phyloP scores from a whole-genome alignment of 139 green algal genomes.

The Zygnema cylindricum region DNA sequence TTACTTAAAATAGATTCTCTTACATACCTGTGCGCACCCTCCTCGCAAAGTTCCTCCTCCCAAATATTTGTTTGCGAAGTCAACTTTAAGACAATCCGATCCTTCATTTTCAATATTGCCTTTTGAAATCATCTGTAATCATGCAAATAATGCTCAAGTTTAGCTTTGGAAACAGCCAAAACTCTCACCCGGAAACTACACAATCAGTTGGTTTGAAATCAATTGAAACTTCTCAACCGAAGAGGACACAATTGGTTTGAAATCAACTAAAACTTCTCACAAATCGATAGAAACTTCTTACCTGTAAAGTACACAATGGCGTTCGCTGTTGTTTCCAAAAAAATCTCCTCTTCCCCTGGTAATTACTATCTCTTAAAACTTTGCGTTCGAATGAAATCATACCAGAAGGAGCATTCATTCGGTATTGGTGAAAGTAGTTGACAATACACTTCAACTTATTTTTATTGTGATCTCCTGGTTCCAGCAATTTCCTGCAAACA shows the following conservation, averaged over 20 bases:
- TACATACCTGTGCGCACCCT: slow-evolving; percentile 17
- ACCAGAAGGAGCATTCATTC: neutral
- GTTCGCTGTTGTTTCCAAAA: neutral
- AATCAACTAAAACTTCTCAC: neutral
- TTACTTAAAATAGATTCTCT: neutral
- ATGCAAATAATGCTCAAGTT: neutral
- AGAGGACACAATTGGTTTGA: neutral
- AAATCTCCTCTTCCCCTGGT: neutral
- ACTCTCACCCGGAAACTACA: too few relatives aligned
- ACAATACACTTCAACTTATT: slow-evolving; percentile 45
- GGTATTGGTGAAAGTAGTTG: slow-evolving; percentile 40
- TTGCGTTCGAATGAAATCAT: slow-evolving; percentile 52
- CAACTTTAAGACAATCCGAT: slow-evolving; percentile 21
- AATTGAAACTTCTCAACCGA: neutral
- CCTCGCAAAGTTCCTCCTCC: slow-evolving; percentile 32
- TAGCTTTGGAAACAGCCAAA: neutral
- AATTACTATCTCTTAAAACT: slow-evolving; percentile 22
- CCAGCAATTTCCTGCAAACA: neutral
- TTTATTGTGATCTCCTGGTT: neutral
- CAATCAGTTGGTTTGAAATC: neutral
- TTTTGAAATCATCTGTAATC: neutral
- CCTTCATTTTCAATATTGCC: slow-evolving; percentile 44
- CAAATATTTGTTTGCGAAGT: slow-evolving; percentile 50
- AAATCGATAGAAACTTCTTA: neutral
- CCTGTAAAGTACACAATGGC: neutral